phyloP scores from a whole-genome alignment of 2,329 filamentous ascomycete species.

The Penicillium sp. region DNA sequence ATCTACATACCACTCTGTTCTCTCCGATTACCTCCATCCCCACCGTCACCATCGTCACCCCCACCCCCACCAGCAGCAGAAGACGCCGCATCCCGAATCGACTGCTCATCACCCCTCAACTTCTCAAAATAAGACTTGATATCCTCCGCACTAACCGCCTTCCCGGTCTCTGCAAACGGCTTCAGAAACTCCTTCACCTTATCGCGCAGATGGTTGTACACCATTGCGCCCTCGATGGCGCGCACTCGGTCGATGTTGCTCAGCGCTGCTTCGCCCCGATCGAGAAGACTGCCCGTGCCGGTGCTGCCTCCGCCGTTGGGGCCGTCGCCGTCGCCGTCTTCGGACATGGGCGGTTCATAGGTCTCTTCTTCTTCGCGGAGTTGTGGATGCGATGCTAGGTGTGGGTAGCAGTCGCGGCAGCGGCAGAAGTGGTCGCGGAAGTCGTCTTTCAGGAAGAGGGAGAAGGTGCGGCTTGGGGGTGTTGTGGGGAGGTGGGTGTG shows the following conservation, averaged over 20 bases:
- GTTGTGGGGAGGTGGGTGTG: slow-evolving; percentile 49
- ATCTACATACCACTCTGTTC: no score
- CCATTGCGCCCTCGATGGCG: slow-evolving; percentile 95
- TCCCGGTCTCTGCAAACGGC: slow-evolving; percentile 83
- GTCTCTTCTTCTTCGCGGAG: slow-evolving; percentile 88
- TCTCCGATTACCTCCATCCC: no score
- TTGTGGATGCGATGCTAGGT: slow-evolving; percentile 62
- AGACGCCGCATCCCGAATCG: no score
- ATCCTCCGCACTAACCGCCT: slow-evolving; percentile 83
- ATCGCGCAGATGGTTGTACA: slow-evolving; percentile 91
- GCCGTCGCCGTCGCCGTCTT: slow-evolving; percentile 53
- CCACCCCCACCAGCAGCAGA: no score
- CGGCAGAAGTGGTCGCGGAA: slow-evolving; percentile 78
- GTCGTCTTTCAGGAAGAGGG: slow-evolving; percentile 67
- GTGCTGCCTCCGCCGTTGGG: slow-evolving; percentile 40
- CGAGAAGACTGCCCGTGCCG: slow-evolving; percentile 73
- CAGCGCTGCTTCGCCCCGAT: slow-evolving; percentile 84
- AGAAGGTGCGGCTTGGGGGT: slow-evolving; percentile 54
- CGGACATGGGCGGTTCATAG: slow-evolving; percentile 83
- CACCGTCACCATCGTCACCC: slow-evolving; percentile 37
- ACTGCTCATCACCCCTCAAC: slow-evolving; percentile 74
- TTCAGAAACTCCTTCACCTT: slow-evolving; percentile 87
- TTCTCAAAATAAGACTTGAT: slow-evolving; percentile 96
- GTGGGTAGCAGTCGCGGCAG: slow-evolving; percentile 69
- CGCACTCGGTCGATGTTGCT: slow-evolving; percentile 84